These are phyloP conservation scores for Hyaloscypha bicolor DNA, from an alignment of 495 filamentous ascomycete species.

Conservation along the genomic window DNA sequence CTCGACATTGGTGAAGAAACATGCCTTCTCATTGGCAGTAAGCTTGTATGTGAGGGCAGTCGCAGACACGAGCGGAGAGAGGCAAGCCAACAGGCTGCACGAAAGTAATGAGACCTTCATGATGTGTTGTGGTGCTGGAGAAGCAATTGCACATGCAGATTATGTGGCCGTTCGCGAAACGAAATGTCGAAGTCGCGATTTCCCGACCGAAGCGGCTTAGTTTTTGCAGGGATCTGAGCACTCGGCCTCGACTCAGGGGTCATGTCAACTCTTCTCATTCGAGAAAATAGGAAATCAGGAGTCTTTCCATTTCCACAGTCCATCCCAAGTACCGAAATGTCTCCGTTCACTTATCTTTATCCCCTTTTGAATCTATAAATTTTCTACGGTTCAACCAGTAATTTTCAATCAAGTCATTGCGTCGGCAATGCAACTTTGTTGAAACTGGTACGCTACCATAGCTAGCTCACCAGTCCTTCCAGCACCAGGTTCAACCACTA, in stretches of 20 bases:
- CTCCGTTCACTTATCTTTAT: too few relatives aligned
- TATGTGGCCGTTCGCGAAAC: constrained; percentile 16
- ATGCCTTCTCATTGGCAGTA: constrained; percentile 86
- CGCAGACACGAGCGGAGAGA: constrained; percentile 62
- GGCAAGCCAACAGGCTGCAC: constrained; percentile 64
- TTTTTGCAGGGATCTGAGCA: not conserved
- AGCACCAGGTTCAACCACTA: too few relatives aligned
- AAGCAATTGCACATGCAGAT: constrained; percentile 2
- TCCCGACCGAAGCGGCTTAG: constrained; percentile 2
- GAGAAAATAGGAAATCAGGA: too few relatives aligned
- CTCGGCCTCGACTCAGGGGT: not conserved
- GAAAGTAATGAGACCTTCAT: constrained; percentile 54
- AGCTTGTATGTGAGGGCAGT: constrained; percentile 97
- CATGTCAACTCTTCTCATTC: too few relatives aligned
- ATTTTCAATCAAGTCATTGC: too few relatives aligned
- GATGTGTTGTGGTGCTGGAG: constrained; percentile 25
- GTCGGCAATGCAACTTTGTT: too few relatives aligned
- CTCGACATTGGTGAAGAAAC: constrained; percentile 85
- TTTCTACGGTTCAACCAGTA: too few relatives aligned
- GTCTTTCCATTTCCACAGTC: too few relatives aligned
- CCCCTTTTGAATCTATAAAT: too few relatives aligned
- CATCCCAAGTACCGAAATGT: too few relatives aligned
- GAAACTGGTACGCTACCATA: too few relatives aligned
- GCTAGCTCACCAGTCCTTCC: too few relatives aligned
- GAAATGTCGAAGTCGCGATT: constrained; percentile 12